Evolutionary conservation across 192 early-diverging fungal genomes (phyloP).

Genomic region (Coemansia sp.): DNA sequence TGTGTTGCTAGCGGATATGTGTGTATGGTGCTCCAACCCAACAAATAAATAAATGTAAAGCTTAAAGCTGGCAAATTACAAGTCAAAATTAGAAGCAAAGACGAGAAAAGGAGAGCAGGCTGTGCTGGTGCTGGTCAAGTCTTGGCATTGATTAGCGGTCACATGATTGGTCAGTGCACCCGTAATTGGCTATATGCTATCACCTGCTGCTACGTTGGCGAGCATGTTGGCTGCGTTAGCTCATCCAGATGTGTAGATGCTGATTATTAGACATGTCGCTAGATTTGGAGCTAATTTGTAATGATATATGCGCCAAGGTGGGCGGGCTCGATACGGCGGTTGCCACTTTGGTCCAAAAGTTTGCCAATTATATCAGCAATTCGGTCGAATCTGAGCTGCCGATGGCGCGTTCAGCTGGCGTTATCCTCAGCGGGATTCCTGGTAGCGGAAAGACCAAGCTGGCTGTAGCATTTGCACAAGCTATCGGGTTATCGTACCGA

Average conservation of each 20-base stretch:
- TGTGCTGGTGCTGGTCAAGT: constrained; percentile 2
- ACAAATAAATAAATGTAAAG: not conserved
- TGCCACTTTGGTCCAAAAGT: constrained; percentile 23
- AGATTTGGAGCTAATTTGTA: constrained; percentile 10
- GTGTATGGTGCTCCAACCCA: not conserved
- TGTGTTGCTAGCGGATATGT: not conserved
- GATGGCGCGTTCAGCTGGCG: constrained; percentile 20
- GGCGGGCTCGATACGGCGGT: constrained; percentile 46
- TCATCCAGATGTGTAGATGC: too few relatives aligned
- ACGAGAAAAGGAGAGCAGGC: not conserved
- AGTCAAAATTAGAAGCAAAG: not conserved
- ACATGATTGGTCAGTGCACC: constrained; percentile 16
- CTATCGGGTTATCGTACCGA: constrained; percentile 16
- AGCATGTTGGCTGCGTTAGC: not conserved
- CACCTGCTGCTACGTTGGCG: not conserved
- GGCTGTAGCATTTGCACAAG: constrained; percentile 28
- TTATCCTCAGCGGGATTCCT: constrained; percentile 44
- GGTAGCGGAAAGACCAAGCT: constrained; percentile 48
- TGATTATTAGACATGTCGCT: not conserved
- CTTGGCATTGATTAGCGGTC: constrained; percentile 21
- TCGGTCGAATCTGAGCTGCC: not conserved
- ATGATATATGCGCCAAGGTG: constrained; percentile 10
- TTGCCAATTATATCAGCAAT: constrained; percentile 15
- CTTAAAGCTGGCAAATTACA: not conserved
- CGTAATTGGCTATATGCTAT: constrained; percentile 11